These are phyloP conservation scores for Senna tora DNA, from an alignment of 306 rosid species.

Conservation along the genomic window DNA sequence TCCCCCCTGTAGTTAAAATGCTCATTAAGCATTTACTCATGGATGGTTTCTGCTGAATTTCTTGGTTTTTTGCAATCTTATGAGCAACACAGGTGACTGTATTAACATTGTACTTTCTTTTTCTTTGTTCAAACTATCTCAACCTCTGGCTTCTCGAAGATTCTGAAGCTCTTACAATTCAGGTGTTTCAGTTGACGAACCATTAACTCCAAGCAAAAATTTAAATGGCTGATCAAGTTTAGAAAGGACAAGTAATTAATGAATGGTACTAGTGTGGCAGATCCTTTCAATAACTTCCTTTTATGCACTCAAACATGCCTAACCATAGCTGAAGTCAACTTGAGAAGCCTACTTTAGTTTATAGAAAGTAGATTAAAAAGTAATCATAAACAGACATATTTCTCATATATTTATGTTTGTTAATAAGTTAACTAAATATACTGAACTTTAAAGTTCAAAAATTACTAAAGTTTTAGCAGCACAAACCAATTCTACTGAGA, in stretches of 20 bases:
- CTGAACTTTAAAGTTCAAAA: too few species aligned
- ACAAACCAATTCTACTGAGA: background rate
- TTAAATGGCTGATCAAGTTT: background rate
- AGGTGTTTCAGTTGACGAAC: background rate
- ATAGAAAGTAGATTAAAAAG: too few species aligned
- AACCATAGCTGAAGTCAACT: too few species aligned
- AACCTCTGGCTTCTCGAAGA: background rate
- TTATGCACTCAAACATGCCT: too few species aligned
- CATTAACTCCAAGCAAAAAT: background rate
- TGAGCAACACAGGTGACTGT: slow-evolving; percentile 3
- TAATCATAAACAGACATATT: too few species aligned
- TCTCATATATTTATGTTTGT: too few species aligned
- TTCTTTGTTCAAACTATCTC: background rate
- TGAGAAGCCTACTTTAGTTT: too few species aligned
- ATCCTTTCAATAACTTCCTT: background rate
- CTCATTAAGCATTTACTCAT: slow-evolving; percentile 12
- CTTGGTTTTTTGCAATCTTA: background rate
- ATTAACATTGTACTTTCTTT: background rate
- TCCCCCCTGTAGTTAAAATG: slow-evolving; percentile 26
- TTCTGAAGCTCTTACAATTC: background rate
- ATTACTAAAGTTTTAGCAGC: background rate
- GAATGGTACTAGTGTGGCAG: background rate
- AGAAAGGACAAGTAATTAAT: background rate
- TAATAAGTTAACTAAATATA: too few species aligned
- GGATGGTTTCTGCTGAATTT: slow-evolving; percentile 36